phyloP scores from a whole-genome alignment of 306 rosid genomes.

The Herpetospermum pedunculosum region DNA sequence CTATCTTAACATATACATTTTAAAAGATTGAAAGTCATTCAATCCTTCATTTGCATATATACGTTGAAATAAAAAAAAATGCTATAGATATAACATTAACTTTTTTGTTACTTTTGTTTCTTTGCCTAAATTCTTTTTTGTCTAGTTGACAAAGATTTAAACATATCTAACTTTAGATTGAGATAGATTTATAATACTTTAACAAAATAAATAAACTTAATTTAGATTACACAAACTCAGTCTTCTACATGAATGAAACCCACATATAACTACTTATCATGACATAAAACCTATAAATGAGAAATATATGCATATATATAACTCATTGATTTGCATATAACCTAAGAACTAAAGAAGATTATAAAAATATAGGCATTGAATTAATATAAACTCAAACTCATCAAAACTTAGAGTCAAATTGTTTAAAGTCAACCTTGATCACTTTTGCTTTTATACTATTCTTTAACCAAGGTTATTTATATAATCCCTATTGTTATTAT shows the following conservation, averaged over 20 bases:
- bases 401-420: background rate
- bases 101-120: background rate
- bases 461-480: background rate
- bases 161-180: no score
- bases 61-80: background rate
- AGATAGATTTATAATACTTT: background rate
- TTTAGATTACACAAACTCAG: background rate
- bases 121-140: background rate
- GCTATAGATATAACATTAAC: no score
- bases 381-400: background rate
- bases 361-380: no score
- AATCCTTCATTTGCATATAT: background rate
- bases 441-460: background rate
- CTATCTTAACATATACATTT: no score
- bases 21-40: background rate
- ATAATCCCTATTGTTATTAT: background rate
- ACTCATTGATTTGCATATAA: no score
- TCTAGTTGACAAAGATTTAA: no score
- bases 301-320: no score
- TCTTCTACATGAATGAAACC: no score
- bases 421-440: background rate
- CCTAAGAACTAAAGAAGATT: no score
- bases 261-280: no score
- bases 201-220: no score
- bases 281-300: no score